Evolutionary conservation across 1,284 basidiomycete genomes (phyloP).

Genomic region (Phenoliferia sp.): DNA sequence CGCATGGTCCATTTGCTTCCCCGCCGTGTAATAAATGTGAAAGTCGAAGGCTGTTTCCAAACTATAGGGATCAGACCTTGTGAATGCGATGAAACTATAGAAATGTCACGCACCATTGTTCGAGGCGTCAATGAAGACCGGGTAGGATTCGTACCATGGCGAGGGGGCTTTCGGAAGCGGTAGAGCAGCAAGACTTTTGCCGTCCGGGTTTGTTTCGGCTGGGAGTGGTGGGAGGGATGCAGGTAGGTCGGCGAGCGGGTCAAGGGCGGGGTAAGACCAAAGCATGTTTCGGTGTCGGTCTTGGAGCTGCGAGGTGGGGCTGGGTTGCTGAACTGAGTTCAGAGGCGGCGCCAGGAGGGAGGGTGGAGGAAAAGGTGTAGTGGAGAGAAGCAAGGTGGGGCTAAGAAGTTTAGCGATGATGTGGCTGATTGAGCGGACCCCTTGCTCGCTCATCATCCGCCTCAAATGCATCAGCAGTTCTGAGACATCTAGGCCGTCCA

Average conservation of each 20-base stretch:
- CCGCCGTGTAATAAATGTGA: slow-evolving; percentile 55
- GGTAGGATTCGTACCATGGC: slow-evolving; percentile 18
- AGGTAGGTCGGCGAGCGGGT: slow-evolving; percentile 11
- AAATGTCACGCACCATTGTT: slow-evolving; percentile 22
- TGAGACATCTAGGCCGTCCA: no score
- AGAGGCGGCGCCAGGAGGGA: no score
- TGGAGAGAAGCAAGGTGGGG: no score
- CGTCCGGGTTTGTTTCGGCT: slow-evolving; percentile 52
- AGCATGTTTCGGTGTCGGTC: no score
- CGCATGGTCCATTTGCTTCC: slow-evolving; percentile 52
- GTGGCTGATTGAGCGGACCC: no score
- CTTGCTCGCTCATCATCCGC: no score
- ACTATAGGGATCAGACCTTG: slow-evolving; percentile 12
- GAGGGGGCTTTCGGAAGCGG: slow-evolving; percentile 43
- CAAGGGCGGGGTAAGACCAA: background rate
- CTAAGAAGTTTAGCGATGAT: no score
- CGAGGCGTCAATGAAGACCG: slow-evolving; percentile 11
- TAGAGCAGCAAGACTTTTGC: slow-evolving; percentile 55
- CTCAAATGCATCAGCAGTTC: no score
- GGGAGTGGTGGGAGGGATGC: slow-evolving; percentile 46
- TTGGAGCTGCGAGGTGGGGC: no score
- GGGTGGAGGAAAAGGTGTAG: no score
- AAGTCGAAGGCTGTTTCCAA: slow-evolving; percentile 4
- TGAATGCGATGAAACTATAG: background rate
- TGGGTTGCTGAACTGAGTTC: no score